These are phyloP conservation scores for Entomortierella chlamydospora DNA, from an alignment of 192 early-diverging fungal species.

Conservation along the genomic window DNA sequence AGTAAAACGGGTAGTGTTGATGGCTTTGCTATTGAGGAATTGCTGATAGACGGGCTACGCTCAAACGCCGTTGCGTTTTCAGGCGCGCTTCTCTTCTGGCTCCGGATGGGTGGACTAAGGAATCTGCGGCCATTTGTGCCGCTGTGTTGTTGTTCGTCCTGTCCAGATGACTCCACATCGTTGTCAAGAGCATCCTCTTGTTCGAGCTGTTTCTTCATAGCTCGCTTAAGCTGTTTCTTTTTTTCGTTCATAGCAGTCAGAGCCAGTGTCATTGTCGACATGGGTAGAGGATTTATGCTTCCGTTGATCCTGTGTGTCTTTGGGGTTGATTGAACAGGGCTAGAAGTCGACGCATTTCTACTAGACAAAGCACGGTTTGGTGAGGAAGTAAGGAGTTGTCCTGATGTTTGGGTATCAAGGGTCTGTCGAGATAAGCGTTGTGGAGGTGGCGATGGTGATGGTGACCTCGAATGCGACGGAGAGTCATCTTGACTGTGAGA, in stretches of 20 bases:
- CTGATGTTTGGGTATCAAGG: neutral
- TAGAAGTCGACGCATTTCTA: neutral
- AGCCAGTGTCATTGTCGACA: constrained; percentile 52
- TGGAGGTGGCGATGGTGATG: constrained; percentile 1
- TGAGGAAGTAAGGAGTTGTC: neutral
- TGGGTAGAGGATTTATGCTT: constrained; percentile 13
- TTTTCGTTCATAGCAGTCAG: constrained; percentile 47
- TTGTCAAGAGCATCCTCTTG: constrained; percentile 4
- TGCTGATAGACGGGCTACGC: neutral
- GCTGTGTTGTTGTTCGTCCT: neutral
- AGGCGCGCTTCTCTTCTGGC: constrained; percentile 18
- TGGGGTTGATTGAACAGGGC: neutral
- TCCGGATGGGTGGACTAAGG: constrained; percentile 17
- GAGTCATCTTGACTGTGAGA: constrained; percentile 4
- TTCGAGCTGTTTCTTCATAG: constrained; percentile 11
- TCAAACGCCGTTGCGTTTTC: constrained; percentile 3
- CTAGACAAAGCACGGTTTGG: neutral
- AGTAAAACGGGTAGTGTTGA: neutral
- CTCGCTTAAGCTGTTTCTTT: constrained; percentile 31
- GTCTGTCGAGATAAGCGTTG: neutral
- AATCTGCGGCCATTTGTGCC: neutral
- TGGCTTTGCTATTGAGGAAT: neutral
- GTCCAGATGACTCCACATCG: neutral
- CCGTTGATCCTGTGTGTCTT: neutral
- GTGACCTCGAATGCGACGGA: constrained; percentile 5